Conservation (phyloP, 2,329 filamentous ascomycete genomes). For the Cladosporium sp. region DNA sequence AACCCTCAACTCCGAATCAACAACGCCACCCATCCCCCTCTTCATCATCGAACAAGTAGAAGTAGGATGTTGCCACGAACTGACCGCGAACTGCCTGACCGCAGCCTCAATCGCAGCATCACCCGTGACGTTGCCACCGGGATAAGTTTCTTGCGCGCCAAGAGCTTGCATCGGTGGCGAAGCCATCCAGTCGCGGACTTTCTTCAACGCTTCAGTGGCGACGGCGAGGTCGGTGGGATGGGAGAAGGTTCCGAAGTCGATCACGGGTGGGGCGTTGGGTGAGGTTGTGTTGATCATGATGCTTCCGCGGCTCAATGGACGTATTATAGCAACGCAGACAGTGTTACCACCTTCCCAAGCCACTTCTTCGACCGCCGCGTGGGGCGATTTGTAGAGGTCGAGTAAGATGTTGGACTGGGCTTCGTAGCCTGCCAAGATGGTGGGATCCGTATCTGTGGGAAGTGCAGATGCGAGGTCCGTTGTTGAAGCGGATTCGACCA, state of each 20-base stretch:
- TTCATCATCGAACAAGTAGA: constrained; percentile 34
- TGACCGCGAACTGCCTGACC: constrained; percentile 9
- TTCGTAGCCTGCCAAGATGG: constrained; percentile 25
- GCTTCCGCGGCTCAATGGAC: constrained; percentile 36
- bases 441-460: constrained; percentile 15
- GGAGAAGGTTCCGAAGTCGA: constrained; percentile 32
- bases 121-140: constrained; percentile 18
- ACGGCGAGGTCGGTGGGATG: constrained; percentile 36
- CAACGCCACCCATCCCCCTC: constrained; percentile 25
- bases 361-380: constrained; percentile 33
- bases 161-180: constrained; percentile 30
- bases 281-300: constrained; percentile 35
- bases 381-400: constrained; percentile 19
- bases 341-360: constrained; percentile 26
- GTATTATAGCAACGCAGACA: constrained; percentile 29
- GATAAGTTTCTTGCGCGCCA: constrained; percentile 30
- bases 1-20: constrained; percentile 29
- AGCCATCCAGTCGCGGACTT: constrained; percentile 33
- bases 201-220: constrained; percentile 32
- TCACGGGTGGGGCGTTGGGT: constrained; percentile 29
- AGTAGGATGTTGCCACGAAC: constrained; percentile 28
- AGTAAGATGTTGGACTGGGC: constrained; percentile 26
- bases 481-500: constrained; percentile 18
- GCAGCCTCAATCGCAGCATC: constrained; percentile 20
- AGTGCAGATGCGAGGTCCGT: constrained; percentile 14